Base-by-base conservation (phyloP, 306 rosid genomes). In the Parietaria judaica region DNA sequence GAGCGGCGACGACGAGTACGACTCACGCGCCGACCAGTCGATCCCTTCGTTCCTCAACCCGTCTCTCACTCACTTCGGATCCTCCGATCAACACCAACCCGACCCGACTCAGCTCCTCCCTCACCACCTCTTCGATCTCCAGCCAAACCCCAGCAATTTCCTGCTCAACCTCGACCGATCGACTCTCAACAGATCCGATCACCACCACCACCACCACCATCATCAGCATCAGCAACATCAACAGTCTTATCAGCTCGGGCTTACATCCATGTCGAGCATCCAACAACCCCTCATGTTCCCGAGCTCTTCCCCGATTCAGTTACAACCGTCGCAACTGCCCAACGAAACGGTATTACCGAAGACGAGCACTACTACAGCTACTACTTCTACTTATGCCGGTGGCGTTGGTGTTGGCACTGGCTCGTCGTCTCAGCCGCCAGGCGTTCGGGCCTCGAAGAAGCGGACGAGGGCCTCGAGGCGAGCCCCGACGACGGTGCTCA, bases 401-500 rank as follows among this genome's bases (percentile, higher is more conserved):
- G 14, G 36, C 23, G 49, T 8, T 44, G 14, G 36, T 11, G 49
- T 8, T 23, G 13, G 17, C 23, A 3, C 16, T 43, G 53, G 14
- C 31, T 9, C 69, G 14, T 55, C 60, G 31, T 11, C 3, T 43
- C 53, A 16, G 31, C 11, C 54, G 14, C 2, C 44, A 4, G 60
- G 10, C 46, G 35, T 66, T 14, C 75, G 88, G 15, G 83, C 64
- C 67, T 60, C 98, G 1, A 91, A 91, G 86, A 91, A 88, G 66
- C 65, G 98, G 66, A 83, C 86, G 5, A 73, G 98, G 65, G 98
- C 95, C 53, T 88, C 98, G 2, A 77, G 96, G 41, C 64, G 96
- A 64, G 95, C 96, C 11, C 96, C 98, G 3, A 91, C 98, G 11
- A 91, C 96, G 0, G 95, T 91, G 52, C 83, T 91, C 54, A 88